Evolutionary conservation across 179 eudicot genomes (phyloP), one percentile per base, ranked within the genome.

Genomic region (Sideroxylon spinosum): DNA sequence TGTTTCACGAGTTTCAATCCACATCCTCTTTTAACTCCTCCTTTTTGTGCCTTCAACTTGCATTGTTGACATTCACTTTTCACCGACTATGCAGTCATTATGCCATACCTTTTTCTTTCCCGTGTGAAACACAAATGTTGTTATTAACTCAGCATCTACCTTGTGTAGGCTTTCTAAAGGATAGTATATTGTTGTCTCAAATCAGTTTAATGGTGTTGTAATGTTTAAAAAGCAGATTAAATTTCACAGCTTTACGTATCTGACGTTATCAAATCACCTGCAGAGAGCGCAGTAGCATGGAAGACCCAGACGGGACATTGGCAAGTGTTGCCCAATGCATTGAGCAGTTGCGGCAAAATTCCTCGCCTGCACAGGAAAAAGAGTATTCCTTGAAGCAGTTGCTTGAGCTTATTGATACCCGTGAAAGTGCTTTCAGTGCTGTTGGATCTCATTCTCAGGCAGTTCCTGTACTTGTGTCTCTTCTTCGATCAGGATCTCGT

Each of bases 361-460:
- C 95, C 80, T 89, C 92, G 23, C 84, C 99, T 9, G 77, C 75
- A 29, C 94, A 91, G 83, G 99, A 96, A 75, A 96, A 96, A 84
- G 98, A 94, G 82, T 78, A 76, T 78, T 89, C 90, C 60, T 86
- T 96, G 80, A 92, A 83, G 89, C 94, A 90, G 86, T 86, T 96
- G 80, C 84, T 91, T 64, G 97, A 94, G 61, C 97, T 96, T 70
- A 92, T 94, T 66, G 92, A 94, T 75, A 91, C 97, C 32, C 96
- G 94, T 79, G 98, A 94, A 79, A 91, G 86, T 88, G 99, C 98
- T 82, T 90, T 96, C 82, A 85, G 98, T 85, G 98, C 98, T 71
- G 98, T 96, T 71, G 96, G 96, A 59, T 96, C 98, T 85, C 99
- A 96, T 84, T 94, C 98, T 61, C 99, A 92, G 82, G 99, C 97